Conservation (phyloP, 2,329 filamentous ascomycete genomes). For the Colletotrichum sp. region DNA sequence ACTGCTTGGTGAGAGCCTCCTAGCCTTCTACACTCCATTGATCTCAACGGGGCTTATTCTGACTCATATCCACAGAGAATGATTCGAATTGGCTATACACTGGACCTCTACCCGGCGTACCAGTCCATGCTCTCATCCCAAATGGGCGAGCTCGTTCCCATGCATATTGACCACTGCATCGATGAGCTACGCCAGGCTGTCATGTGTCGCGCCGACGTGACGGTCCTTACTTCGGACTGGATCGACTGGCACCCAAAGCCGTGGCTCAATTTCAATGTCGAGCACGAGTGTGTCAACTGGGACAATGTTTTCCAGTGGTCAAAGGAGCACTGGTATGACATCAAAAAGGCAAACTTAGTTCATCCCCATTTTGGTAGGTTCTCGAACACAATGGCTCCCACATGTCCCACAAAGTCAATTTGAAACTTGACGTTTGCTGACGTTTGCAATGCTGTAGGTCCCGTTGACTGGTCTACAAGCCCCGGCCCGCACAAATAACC, state of each 20-base stretch:
- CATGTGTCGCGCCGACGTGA: background rate
- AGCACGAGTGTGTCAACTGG: background rate
- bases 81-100: background rate
- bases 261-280: background rate
- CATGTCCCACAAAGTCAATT: background rate
- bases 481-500: background rate
- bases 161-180: background rate
- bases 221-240: background rate
- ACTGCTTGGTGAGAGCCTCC: background rate
- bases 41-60: background rate
- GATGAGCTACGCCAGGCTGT: background rate
- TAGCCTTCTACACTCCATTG: rapidly evolving
- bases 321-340: background rate
- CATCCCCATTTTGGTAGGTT: background rate
- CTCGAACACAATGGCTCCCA: background rate
- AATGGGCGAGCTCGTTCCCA: background rate
- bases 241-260: background rate
- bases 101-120: background rate
- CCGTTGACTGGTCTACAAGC: background rate
- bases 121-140: background rate
- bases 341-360: background rate
- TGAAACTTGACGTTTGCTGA: background rate
- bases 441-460: background rate
- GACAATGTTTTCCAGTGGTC: background rate
- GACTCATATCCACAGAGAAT: background rate